Evolutionary conservation across 148 eudicot genomes (phyloP).

Genomic region (Rhododendron kiyosumense): DNA sequence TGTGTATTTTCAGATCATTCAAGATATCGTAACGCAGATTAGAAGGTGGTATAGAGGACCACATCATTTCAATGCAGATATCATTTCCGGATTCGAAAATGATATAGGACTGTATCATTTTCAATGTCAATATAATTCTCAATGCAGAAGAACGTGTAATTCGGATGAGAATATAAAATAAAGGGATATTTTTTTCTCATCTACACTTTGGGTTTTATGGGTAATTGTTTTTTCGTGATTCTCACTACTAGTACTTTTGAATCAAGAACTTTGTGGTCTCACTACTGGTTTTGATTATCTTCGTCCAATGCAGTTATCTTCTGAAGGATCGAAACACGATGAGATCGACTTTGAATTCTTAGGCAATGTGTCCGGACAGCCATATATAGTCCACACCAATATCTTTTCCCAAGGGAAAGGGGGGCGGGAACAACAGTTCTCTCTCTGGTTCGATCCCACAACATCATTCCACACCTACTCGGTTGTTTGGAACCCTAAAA

Average conservation of each 20-base stretch:
- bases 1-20: too few species aligned
- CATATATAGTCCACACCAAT: background rate
- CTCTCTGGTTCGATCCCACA: background rate
- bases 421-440: background rate
- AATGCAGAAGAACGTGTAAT: too few species aligned
- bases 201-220: background rate
- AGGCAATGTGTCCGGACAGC: background rate
- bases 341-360: slow-evolving; percentile 7
- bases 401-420: background rate
- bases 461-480: background rate
- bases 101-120: too few species aligned
- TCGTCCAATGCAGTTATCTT: background rate
- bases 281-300: background rate
- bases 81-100: too few species aligned
- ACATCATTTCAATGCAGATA: too few species aligned
- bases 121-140: too few species aligned
- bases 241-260: background rate
- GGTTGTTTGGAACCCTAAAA: background rate
- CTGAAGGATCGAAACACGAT: background rate
- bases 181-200: too few species aligned
- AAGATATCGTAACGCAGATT: too few species aligned
- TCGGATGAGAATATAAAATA: too few species aligned
- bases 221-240: background rate
- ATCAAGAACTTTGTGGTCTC: background rate
- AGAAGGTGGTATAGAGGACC: too few species aligned